These are phyloP conservation scores for Eutrema salsugineum DNA, from an alignment of 441 rosid species.

Conservation along the genomic window DNA sequence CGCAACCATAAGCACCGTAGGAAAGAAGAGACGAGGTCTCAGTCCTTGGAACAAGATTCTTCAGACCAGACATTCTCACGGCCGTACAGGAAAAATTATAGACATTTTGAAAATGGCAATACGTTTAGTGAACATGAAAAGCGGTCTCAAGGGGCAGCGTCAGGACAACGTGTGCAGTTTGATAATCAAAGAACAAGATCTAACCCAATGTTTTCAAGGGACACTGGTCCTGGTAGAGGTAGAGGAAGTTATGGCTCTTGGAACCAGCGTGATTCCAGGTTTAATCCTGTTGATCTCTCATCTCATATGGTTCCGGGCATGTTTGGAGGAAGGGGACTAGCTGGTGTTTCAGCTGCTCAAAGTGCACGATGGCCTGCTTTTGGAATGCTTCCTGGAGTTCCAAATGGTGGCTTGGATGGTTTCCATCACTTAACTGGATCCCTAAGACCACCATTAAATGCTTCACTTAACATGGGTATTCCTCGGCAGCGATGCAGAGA, in stretches of 20 bases:
- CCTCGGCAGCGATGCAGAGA: constrained; percentile 90
- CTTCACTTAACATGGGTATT: constrained; percentile 73
- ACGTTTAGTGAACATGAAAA: constrained; percentile 57
- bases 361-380: constrained; percentile 73
- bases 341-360: constrained; percentile 63
- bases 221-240: constrained; percentile 74
- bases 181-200: constrained; percentile 63
- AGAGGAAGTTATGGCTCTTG: constrained; percentile 82
- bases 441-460: constrained; percentile 57
- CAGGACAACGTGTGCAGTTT: constrained; percentile 44
- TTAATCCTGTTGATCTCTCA: constrained; percentile 64
- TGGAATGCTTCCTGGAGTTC: constrained; percentile 78
- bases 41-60: constrained; percentile 68
- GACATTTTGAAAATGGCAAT: constrained; percentile 68
- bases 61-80: constrained; percentile 54
- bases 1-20: constrained; percentile 99
- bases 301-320: constrained; percentile 70
- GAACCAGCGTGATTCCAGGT: constrained; percentile 70
- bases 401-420: constrained; percentile 76
- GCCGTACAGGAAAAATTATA: constrained; percentile 66
- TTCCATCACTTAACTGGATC: constrained; percentile 81
- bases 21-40: constrained; percentile 75
- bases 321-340: constrained; percentile 75
- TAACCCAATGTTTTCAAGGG: constrained; percentile 57
- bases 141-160: constrained; percentile 45